Conservation (phyloP, 2,329 filamentous ascomycete genomes). For the Xylariaceae sp. region DNA sequence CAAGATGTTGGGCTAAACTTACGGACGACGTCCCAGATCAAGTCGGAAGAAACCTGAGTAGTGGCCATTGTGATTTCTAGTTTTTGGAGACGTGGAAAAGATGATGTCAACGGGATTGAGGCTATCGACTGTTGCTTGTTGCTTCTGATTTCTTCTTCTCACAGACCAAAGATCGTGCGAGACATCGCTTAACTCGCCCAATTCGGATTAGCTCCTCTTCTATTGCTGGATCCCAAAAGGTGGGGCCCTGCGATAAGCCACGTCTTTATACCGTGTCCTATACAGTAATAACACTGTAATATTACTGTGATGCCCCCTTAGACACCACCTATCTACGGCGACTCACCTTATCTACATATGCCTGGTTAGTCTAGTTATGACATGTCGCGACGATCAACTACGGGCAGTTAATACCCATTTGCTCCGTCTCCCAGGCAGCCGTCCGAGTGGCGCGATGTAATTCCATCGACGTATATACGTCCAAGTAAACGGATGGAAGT, state of each 20-base stretch:
- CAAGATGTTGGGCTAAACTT: constrained; percentile 43
- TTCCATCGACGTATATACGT: not conserved
- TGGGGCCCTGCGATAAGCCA: too few relatives aligned
- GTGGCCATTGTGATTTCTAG: constrained; percentile 50
- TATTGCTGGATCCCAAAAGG: too few relatives aligned
- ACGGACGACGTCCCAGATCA: constrained; percentile 95
- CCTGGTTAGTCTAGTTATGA: too few relatives aligned
- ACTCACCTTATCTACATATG: too few relatives aligned
- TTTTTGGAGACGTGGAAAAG: constrained; percentile 9
- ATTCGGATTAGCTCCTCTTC: constrained; percentile 23
- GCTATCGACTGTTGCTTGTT: constrained; percentile 16
- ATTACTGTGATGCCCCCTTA: too few relatives aligned
- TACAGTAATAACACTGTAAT: too few relatives aligned
- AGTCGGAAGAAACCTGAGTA: constrained; percentile 78
- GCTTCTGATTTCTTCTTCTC: constrained; percentile 25
- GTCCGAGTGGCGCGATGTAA: constrained; percentile 6
- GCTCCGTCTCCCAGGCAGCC: constrained; percentile 21
- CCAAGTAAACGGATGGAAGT: not conserved
- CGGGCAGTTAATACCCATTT: not conserved
- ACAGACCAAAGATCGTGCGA: constrained; percentile 24
- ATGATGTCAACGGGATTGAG: constrained; percentile 15
- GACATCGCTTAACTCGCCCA: constrained; percentile 30
- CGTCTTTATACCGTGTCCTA: too few relatives aligned
- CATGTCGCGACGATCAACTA: constrained; percentile 2
- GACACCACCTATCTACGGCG: too few relatives aligned